Base-by-base conservation (phyloP, 2,329 filamentous ascomycete species). In the Botrytis medusae region DNA sequence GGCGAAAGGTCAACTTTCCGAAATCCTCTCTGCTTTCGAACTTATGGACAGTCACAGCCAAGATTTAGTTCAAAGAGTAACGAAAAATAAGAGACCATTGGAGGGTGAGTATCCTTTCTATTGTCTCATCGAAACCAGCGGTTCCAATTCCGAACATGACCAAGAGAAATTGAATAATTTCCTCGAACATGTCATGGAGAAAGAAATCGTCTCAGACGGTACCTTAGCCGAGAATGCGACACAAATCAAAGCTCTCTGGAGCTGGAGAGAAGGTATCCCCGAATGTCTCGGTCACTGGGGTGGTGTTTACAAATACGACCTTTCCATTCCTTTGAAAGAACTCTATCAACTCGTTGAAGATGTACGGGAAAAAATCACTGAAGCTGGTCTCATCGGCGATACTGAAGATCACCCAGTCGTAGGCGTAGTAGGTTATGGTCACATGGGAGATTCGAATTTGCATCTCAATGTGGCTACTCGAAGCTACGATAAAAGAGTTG, bases 241-340 rank as follows among this genome's bases (percentile, higher is more conserved):
- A 1, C 97, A 99, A 83, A 88, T 93, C 77, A 90, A 89, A 80
- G 87, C 91, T 5, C 87, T 99, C 69, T 99, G 96, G 96, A 87
- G 89, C 74, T 98, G 95, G 90, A 90, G 96, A 76, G 96, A 99
- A 85, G 94, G 94, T 77, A 93, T 99, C 78, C 91, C 95, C 0
- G 96, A 99, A 84, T 91, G 91, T 63, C 86, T 97, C 40, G 93
- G 93, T 75, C 94, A 98, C 82, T 94, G 92, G 84, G 97, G 96
- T 74, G 96, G 95, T 62, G 95, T 96, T 14, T 99, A 99, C 88
- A 99, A 99, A 85, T 99, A 99, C 82, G 96, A 99, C 81, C 87
- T 99, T 46, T 98, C 96, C 10, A 97, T 99, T 77, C 96, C 96
- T 1, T 87, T 99, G 42, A 84, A 88, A 20, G 91, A 97, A 77